Conservation (phyloP, 2,329 filamentous ascomycete genomes). For the Bipolaris victoriae region DNA sequence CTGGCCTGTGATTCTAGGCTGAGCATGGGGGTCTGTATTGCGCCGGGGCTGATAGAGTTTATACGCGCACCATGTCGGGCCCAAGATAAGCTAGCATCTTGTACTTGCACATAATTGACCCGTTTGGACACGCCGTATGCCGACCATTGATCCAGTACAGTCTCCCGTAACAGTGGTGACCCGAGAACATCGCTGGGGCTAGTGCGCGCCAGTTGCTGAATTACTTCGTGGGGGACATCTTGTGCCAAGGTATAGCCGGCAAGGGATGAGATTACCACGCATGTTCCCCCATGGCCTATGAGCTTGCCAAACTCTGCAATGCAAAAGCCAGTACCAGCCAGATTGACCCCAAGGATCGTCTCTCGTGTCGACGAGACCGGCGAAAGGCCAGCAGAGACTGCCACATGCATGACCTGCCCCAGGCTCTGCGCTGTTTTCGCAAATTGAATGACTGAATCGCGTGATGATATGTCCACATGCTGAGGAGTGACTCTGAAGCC, state of each 20-base stretch:
- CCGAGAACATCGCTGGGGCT: constrained; percentile 3
- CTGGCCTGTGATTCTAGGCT: background rate
- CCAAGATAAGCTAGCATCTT: constrained; percentile 3
- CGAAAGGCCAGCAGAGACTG: constrained; percentile 2
- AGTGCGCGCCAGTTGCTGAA: constrained; percentile 5
- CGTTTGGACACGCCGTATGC: constrained; percentile 1
- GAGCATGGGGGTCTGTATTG: constrained; percentile 1
- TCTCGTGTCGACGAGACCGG: constrained; percentile 7
- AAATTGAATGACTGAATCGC: constrained; percentile 6
- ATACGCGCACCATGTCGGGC: background rate
- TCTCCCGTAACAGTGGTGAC: constrained; percentile 4
- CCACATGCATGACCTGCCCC: constrained; percentile 5
- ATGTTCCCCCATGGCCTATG: constrained; percentile 6
- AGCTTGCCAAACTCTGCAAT: constrained; percentile 5
- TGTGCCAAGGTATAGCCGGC: constrained; percentile 6
- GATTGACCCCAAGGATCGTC: constrained; percentile 4
- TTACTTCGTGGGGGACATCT: constrained; percentile 3
- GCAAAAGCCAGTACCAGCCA: constrained; percentile 6
- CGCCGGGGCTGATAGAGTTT: constrained; percentile 1
- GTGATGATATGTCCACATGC: constrained; percentile 5
- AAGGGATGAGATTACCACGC: constrained; percentile 4
- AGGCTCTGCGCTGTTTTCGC: constrained; percentile 5
- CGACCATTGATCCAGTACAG: constrained; percentile 3
- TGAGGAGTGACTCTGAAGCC: constrained; percentile 7
- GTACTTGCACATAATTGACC: constrained; percentile 2